phyloP scores from a whole-genome alignment of 257 asterid species.

The Solanum lycopersicoides region DNA sequence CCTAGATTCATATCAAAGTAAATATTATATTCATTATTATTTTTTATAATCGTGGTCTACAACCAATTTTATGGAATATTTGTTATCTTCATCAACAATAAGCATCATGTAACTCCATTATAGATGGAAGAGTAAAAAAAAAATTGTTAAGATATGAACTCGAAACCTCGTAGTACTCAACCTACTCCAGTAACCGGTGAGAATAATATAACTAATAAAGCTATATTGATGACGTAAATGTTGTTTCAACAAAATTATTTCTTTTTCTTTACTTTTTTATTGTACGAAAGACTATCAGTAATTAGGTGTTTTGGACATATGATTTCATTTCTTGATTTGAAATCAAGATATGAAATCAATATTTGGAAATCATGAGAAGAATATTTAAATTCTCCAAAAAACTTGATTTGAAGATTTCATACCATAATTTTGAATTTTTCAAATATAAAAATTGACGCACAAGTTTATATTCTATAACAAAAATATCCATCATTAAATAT shows the following conservation, averaged over 20 bases:
- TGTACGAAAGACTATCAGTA: neutral
- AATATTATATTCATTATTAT: too few relatives aligned
- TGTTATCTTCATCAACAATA: too few relatives aligned
- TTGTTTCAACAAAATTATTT: neutral
- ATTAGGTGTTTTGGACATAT: neutral
- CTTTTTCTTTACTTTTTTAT: neutral
- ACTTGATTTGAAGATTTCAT: neutral
- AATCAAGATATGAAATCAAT: neutral
- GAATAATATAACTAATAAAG: neutral
- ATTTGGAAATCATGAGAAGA: neutral
- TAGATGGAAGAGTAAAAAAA: too few relatives aligned
- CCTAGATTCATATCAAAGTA: neutral
- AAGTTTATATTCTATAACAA: too few relatives aligned
- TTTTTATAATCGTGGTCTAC: neutral
- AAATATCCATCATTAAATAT: too few relatives aligned
- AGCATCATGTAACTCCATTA: fast-evolving
- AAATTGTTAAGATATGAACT: neutral
- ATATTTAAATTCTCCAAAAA: too few relatives aligned
- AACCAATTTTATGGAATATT: too few relatives aligned
- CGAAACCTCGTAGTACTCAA: neutral
- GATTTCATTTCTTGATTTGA: neutral
- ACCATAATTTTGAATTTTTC: neutral
- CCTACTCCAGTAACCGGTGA: fast-evolving
- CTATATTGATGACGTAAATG: neutral
- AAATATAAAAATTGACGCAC: too few relatives aligned